phyloP scores from a whole-genome alignment of 257 asterid species.

The Thymus quinquecostatus region DNA sequence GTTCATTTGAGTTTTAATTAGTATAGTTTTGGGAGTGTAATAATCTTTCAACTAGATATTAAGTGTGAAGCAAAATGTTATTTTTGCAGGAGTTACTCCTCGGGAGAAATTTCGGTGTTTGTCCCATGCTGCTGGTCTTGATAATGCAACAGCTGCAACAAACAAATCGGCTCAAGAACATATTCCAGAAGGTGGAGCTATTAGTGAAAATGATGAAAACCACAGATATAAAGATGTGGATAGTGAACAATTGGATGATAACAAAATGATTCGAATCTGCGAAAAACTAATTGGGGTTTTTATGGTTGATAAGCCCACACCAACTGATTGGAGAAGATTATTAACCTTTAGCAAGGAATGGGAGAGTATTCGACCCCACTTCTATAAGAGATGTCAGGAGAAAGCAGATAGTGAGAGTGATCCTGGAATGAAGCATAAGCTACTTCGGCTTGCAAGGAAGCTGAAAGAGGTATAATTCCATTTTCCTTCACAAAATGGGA shows the following conservation, averaged over 20 bases:
- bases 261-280: constrained; percentile 69
- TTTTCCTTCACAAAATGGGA: constrained; percentile 7
- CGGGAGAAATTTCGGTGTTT: constrained; percentile 30
- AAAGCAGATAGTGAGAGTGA: constrained; percentile 70
- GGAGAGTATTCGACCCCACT: constrained; percentile 77
- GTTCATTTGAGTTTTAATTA: background rate
- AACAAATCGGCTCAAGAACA: constrained; percentile 43
- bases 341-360: constrained; percentile 86
- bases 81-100: background rate
- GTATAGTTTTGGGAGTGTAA: background rate
- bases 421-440: constrained; percentile 76
- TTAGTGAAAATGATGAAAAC: constrained; percentile 25
- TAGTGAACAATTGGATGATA: constrained; percentile 50
- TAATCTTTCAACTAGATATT: background rate
- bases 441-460: constrained; percentile 83
- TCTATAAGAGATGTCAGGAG: constrained; percentile 72
- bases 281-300: constrained; percentile 84
- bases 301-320: constrained; percentile 85
- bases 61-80: background rate
- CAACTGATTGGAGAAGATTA: constrained; percentile 88
- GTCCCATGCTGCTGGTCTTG: constrained; percentile 43
- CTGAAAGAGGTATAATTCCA: constrained; percentile 68
- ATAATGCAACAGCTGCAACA: constrained; percentile 45
- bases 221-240: constrained; percentile 32
- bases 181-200: constrained; percentile 33